Evolutionary conservation across 2,329 filamentous ascomycete species (phyloP).

Genomic region (Clonostachys byssicola): DNA sequence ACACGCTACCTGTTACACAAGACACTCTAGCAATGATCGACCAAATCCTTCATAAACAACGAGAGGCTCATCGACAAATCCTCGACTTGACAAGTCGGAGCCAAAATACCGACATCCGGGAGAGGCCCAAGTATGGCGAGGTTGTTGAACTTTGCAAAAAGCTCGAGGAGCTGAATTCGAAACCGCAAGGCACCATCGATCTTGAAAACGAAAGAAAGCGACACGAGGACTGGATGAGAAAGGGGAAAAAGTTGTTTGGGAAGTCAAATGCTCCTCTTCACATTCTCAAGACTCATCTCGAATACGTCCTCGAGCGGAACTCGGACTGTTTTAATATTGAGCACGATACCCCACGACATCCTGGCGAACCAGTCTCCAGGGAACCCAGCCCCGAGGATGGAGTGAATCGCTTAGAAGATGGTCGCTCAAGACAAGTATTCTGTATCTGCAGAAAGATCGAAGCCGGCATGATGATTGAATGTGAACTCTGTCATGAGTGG

Average conservation of each 20-base stretch:
- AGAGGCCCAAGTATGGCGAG: conserved; percentile 82
- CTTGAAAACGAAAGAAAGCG: conserved; percentile 91
- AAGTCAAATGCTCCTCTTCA: conserved; percentile 97
- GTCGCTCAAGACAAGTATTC: conserved; percentile 74
- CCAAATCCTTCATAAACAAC: conserved; percentile 90
- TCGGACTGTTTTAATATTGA: conserved; percentile 85
- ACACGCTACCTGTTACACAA: conserved; percentile 72
- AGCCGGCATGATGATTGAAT: conserved; percentile 99
- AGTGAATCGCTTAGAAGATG: conserved; percentile 54
- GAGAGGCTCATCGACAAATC: conserved; percentile 88
- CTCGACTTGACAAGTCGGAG: conserved; percentile 75
- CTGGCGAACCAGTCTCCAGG: conserved; percentile 86
- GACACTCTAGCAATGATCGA: conserved; percentile 82
- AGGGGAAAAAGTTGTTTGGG: conserved; percentile 94
- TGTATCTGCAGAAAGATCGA: conserved; percentile 93
- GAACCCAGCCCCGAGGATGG: conserved; percentile 61
- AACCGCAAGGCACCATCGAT: conserved; percentile 85
- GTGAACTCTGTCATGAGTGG: conserved; percentile 97
- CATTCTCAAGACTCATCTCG: conserved; percentile 91
- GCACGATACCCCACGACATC: conserved; percentile 78
- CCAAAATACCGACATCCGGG: conserved; percentile 68
- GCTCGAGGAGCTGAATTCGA: conserved; percentile 85
- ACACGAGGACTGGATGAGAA: conserved; percentile 98
- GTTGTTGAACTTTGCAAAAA: conserved; percentile 88
- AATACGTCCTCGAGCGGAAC: conserved; percentile 87